Base-by-base conservation (phyloP, 1,284 basidiomycete species). In the Papiliotrema laurentii region DNA sequence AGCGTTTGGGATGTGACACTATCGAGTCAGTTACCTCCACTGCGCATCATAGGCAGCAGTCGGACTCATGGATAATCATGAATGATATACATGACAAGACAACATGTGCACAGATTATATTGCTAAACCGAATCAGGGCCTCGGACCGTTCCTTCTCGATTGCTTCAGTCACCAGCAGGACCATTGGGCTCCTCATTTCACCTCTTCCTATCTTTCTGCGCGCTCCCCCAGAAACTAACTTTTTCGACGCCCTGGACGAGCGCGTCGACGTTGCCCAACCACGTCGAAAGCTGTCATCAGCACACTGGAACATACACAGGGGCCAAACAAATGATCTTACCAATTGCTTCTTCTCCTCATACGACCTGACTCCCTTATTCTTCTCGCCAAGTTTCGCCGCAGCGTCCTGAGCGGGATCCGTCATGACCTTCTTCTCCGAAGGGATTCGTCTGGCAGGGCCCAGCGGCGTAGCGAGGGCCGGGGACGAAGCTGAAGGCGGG, bases 181-280 rank as follows among this genome's bases (percentile, higher is more conserved):
- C n/a, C n/a, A n/a, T n/a, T n/a, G n/a, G n/a, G n/a, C n/a, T 31
- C 30, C 30, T 16, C 30, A 31, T 31, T 40, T 40, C 3, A 21
- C 13, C 21, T 13, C 4, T 25, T 6, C 41, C 27, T 25, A 16
- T 36, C 31, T 14, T 41, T 41, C 26, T 30, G 36, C 14, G 16
- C 24, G 24, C 30, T 49, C 2, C 87, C 87, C 86, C 86, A 90
- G 48, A 90, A 83, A 0, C 87, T 87, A 0, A 85, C 86, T 71
- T 83, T 85, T 55, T 84, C 78, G 19, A 91, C 86, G 1, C 87
- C 85, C 59, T 88, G 86, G 4, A 92, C 86, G 9, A 91, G 78
- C 41, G 86, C 84, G 66, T 91, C 88, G 6, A 92, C 88, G 64
- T 92, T 92, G 1, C 87, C 89, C 42, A 92, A 69, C 81, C 89